phyloP scores from a whole-genome alignment of 2,329 filamentous ascomycete genomes.

The Rachicladosporium sp. region DNA sequence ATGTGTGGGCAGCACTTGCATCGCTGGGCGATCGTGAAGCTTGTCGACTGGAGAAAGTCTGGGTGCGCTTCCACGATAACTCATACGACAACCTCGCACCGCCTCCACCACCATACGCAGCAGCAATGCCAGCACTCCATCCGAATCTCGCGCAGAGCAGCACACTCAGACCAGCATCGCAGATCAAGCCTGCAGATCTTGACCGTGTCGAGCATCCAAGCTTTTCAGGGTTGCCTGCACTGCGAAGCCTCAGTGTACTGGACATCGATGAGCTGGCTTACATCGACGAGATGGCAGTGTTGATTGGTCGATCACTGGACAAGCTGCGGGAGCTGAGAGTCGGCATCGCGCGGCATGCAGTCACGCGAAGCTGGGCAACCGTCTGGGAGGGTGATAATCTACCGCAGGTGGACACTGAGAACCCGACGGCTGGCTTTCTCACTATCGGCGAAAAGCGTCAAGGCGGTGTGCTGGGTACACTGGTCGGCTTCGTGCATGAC shows the following conservation, averaged over 20 bases:
- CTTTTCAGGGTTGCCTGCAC: slow-evolving; percentile 62
- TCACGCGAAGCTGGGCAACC: slow-evolving; percentile 43
- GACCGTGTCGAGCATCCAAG: slow-evolving; percentile 62
- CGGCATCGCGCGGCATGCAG: slow-evolving; percentile 50
- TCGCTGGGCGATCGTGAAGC: slow-evolving; percentile 54
- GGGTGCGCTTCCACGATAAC: slow-evolving; percentile 77
- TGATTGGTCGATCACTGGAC: slow-evolving; percentile 58
- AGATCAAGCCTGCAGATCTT: slow-evolving; percentile 24
- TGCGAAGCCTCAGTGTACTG: slow-evolving; percentile 64
- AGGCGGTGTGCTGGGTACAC: slow-evolving; percentile 55
- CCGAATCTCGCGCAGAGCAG: slow-evolving; percentile 1
- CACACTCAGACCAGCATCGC: slow-evolving; percentile 3
- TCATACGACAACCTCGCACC: slow-evolving; percentile 27
- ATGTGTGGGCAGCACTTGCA: slow-evolving; percentile 68
- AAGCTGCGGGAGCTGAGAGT: slow-evolving; percentile 59
- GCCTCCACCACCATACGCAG: slow-evolving; percentile 6
- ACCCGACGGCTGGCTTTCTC: slow-evolving; percentile 33
- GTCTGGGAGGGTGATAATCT: slow-evolving; percentile 51
- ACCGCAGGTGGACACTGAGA: slow-evolving; percentile 51
- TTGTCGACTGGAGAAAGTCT: slow-evolving; percentile 60
- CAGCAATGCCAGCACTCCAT: too few species aligned
- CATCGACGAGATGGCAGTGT: slow-evolving; percentile 66
- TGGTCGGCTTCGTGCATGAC: slow-evolving; percentile 57
- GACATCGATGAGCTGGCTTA: slow-evolving; percentile 77
- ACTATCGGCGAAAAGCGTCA: slow-evolving; percentile 50